Evolutionary conservation across 1,284 basidiomycete species (phyloP).

Genomic region (Calocybe gambosa): DNA sequence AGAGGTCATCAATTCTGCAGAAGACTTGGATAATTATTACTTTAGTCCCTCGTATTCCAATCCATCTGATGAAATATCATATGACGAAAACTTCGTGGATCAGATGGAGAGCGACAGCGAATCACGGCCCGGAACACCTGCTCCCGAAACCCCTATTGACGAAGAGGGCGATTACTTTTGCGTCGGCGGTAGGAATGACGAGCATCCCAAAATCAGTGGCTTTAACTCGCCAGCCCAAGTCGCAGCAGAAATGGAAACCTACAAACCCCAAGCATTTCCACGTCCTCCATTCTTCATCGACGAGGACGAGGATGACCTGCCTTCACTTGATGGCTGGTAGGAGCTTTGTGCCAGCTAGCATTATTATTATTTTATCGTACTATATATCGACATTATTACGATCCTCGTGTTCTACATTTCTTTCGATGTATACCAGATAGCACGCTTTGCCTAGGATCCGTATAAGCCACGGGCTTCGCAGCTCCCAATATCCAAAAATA

Average conservation of each 20-base stretch:
- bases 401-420: no score
- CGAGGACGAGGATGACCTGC: constrained; percentile 33
- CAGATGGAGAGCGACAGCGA: constrained; percentile 12
- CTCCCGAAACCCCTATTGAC: constrained; percentile 19
- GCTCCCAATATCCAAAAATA: no score
- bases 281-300: constrained; percentile 20
- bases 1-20: constrained; percentile 19
- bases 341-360: background rate
- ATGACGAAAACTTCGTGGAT: constrained; percentile 14
- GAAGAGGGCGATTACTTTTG: constrained; percentile 10
- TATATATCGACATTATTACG: background rate
- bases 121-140: constrained; percentile 19
- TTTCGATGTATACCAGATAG: no score
- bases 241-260: background rate
- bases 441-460: no score
- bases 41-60: constrained; percentile 3
- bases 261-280: constrained; percentile 5
- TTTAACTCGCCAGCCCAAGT: background rate
- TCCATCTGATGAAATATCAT: background rate
- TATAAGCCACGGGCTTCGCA: no score
- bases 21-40: constrained; percentile 7
- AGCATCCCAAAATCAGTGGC: constrained; percentile 4
- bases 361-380: background rate
- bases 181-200: constrained; percentile 10
- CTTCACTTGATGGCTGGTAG: constrained; percentile 38